phyloP scores from a whole-genome alignment of 768 basidiomycete species.

The Boletus patriciae region DNA sequence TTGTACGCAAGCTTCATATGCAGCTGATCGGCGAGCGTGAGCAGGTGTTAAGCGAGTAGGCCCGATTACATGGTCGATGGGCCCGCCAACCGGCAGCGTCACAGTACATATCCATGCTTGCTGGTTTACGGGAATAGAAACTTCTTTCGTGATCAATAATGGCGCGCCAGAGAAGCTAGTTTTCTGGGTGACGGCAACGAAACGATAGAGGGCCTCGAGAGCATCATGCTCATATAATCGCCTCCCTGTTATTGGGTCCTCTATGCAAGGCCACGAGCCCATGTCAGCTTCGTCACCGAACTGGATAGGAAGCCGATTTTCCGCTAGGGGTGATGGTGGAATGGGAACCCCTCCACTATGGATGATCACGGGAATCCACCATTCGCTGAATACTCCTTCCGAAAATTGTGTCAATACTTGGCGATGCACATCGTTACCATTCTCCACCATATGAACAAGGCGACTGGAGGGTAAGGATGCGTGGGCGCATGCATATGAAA shows the following conservation, averaged over 20 bases:
- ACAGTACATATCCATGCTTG: slow-evolving; percentile 48
- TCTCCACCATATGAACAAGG: slow-evolving; percentile 63
- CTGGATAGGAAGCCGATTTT: slow-evolving; percentile 43
- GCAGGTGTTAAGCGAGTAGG: slow-evolving; percentile 44
- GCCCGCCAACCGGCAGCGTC: slow-evolving; percentile 44
- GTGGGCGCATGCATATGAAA: slow-evolving; percentile 52
- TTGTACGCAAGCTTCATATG: slow-evolving; percentile 53
- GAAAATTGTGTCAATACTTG: slow-evolving; percentile 49
- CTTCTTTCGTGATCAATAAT: slow-evolving; percentile 26
- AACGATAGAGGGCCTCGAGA: slow-evolving; percentile 53
- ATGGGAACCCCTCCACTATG: slow-evolving; percentile 34
- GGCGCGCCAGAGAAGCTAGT: slow-evolving; percentile 7
- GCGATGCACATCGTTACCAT: slow-evolving; percentile 54
- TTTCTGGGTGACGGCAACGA: slow-evolving; percentile 34
- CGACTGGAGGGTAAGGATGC: slow-evolving; percentile 49
- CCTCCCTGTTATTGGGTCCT: slow-evolving; percentile 63
- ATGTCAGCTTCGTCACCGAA: slow-evolving; percentile 44
- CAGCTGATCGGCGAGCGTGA: slow-evolving; percentile 59
- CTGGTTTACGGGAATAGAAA: slow-evolving; percentile 17
- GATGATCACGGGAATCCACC: slow-evolving; percentile 53
- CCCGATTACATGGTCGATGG: slow-evolving; percentile 44
- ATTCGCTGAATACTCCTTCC: slow-evolving; percentile 40
- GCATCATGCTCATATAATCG: slow-evolving; percentile 62
- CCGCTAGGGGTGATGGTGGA: slow-evolving; percentile 46
- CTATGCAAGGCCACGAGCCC: slow-evolving; percentile 39